Percentiles rank a stretch among this genome's conserved stretches.
phyloP scores from a whole-genome alignment of 805 yeast genomes.

The Millerozyma acaciae region DNA sequence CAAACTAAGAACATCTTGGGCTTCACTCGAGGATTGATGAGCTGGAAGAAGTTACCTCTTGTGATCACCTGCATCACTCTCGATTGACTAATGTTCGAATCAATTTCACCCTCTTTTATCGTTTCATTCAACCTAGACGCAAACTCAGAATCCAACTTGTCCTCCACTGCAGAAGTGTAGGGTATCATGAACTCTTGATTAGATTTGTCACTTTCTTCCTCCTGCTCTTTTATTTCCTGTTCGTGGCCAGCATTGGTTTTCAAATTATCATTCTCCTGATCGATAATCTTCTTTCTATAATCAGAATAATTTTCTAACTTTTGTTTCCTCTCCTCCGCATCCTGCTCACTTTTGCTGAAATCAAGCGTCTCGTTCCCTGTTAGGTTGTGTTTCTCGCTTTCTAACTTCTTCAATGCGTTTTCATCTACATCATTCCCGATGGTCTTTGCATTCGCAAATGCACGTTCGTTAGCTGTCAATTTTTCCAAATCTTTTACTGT shows the following conservation, averaged over 20 bases:
- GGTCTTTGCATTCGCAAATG: constrained; percentile 52
- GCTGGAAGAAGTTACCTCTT: constrained; percentile 60
- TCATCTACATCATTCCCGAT: constrained; percentile 35
- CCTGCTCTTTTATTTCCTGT: constrained; percentile 6
- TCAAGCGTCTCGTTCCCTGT: constrained; percentile 43
- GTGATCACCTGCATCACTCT: constrained; percentile 69
- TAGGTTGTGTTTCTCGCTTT: constrained; percentile 36
- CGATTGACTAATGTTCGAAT: constrained; percentile 48
- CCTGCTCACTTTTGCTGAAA: constrained; percentile 43
- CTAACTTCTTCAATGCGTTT: constrained; percentile 28
- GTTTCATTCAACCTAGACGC: constrained; percentile 53
- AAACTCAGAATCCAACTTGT: constrained; percentile 56
- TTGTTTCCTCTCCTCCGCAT: constrained; percentile 43
- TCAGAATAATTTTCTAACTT: constrained; percentile 55
- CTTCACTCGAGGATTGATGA: constrained; percentile 40
- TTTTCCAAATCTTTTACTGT: constrained; percentile 52
- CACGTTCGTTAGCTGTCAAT: constrained; percentile 55
- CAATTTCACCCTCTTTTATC: constrained; percentile 52
- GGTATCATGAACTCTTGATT: constrained; percentile 46
- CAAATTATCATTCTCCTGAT: constrained; percentile 45
- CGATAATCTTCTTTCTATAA: constrained; percentile 56
- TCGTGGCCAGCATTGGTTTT: constrained; percentile 7
- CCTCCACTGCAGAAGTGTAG: constrained; percentile 65
- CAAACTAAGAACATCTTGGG: constrained; percentile 69
- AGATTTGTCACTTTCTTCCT: constrained; percentile 8